Conservation (phyloP, 306 rosid genomes). For the Trichosanthes cucumerina region DNA sequence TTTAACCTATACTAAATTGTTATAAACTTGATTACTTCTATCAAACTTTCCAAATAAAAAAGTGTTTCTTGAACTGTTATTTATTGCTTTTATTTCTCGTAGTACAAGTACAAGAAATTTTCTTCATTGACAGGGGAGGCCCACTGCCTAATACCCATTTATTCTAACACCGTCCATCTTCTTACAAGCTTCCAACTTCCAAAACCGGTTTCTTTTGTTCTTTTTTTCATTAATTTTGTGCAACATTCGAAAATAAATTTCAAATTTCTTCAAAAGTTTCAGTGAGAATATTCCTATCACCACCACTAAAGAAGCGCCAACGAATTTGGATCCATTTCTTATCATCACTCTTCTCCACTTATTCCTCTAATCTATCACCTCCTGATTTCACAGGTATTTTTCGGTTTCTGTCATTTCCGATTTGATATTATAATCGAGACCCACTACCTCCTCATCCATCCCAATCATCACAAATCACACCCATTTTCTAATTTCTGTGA, state of each 20-base stretch:
- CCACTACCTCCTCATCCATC: neutral
- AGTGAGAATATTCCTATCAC: neutral
- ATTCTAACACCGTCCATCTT: neutral
- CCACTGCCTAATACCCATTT: neutral
- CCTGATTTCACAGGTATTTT: neutral
- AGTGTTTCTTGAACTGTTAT: too few relatives aligned
- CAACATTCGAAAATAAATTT: neutral
- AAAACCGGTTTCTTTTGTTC: too few relatives aligned
- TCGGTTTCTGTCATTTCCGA: neutral
- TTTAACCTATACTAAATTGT: too few relatives aligned
- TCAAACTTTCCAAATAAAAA: too few relatives aligned
- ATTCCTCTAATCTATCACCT: slow-evolving; percentile 2
- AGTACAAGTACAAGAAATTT: too few relatives aligned
- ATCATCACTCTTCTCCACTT: slow-evolving; percentile 8
- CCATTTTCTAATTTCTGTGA: neutral
- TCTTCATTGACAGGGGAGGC: neutral
- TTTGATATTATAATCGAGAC: neutral
- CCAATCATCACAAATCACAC: neutral
- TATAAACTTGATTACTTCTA: too few relatives aligned
- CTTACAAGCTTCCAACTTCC: neutral
- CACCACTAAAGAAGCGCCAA: slow-evolving; percentile 42
- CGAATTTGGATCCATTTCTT: slow-evolving; percentile 43
- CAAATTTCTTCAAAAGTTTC: neutral
- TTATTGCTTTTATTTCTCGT: too few relatives aligned
- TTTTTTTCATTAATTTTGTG: neutral